These are phyloP conservation scores for Scenedesmus sp. DNA, from an alignment of 163 green algal species.

Conservation along the genomic window DNA sequence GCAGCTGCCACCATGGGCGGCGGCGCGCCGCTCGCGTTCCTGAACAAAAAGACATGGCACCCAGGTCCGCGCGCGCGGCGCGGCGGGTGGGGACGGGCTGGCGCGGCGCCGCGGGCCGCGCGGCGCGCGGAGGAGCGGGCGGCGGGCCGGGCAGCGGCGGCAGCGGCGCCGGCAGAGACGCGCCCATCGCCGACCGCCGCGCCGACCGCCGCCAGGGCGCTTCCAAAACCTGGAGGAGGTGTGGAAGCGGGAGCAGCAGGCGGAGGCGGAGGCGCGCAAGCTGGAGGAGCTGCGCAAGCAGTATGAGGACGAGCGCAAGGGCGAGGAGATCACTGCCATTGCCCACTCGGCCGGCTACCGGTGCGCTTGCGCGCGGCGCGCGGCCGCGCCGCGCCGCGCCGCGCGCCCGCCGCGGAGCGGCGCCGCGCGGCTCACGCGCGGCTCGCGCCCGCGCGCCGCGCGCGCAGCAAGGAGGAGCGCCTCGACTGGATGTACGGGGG, in stretches of 20 bases:
- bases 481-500: constrained; percentile 96
- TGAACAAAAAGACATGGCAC: constrained; percentile 85
- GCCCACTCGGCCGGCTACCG: constrained; percentile 65
- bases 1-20: constrained; percentile 26
- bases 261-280: constrained; percentile 78
- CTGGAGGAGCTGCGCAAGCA: constrained; percentile 84
- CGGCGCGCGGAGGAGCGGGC: too few relatives aligned
- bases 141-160: too few relatives aligned
- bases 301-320: constrained; percentile 84
- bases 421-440: background rate
- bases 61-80: background rate
- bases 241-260: constrained; percentile 88
- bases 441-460: background rate
- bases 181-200: too few relatives aligned
- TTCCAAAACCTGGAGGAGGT: constrained; percentile 88
- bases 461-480: constrained; percentile 71
- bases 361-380: constrained; percentile 46
- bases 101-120: too few relatives aligned
- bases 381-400: too few relatives aligned
- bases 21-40: constrained; percentile 69
- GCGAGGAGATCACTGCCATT: constrained; percentile 69
- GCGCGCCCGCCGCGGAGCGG: background rate
- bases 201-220: constrained; percentile 43
- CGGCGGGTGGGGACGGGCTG: background rate
- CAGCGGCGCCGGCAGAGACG: too few relatives aligned